A percentile compares a stretch with the other conserved stretches of the same genome.
These are phyloP conservation scores for Phlyctochytrium planicorne DNA, from an alignment of 192 early-diverging fungal genomes.

Conservation along the genomic window DNA sequence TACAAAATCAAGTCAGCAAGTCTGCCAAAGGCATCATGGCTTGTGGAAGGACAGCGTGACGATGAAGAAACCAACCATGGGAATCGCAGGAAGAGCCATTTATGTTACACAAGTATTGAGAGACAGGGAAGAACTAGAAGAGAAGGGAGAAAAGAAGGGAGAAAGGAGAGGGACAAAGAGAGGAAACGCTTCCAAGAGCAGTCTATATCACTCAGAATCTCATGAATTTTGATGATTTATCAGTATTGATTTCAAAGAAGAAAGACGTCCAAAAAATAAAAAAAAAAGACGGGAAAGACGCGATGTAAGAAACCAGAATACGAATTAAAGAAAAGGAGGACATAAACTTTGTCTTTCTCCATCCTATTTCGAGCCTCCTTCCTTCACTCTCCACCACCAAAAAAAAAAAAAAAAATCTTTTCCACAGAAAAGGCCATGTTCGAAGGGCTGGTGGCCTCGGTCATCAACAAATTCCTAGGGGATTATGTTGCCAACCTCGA, in stretches of 20 bases:
- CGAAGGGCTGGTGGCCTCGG: constrained; percentile 37
- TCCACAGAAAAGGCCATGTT: constrained; percentile 25
- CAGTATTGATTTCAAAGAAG: too few relatives aligned
- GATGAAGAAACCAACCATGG: background rate
- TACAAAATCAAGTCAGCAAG: too few relatives aligned
- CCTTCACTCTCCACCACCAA: background rate
- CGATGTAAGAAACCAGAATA: too few relatives aligned
- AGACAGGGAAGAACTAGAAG: background rate
- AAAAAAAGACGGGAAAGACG: too few relatives aligned
- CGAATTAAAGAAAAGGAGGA: too few relatives aligned
- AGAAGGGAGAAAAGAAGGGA: background rate
- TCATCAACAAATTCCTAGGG: constrained; percentile 71
- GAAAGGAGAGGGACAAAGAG: background rate
- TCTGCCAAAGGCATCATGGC: too few relatives aligned
- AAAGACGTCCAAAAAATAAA: too few relatives aligned
- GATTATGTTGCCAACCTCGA: constrained; percentile 95
- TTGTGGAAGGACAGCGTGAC: background rate
- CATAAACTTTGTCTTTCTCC: too few relatives aligned
- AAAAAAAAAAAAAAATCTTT: background rate
- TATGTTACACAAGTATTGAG: background rate
- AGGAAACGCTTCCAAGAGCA: too few relatives aligned
- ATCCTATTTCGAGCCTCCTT: background rate
- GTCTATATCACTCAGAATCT: too few relatives aligned
- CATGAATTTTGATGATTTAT: too few relatives aligned
- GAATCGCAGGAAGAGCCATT: background rate